A percentile compares a stretch with the other conserved stretches of the same genome.
Evolutionary conservation across 192 early-diverging fungal genomes (phyloP).

Genomic region (Ambispora gerdemannii): DNA sequence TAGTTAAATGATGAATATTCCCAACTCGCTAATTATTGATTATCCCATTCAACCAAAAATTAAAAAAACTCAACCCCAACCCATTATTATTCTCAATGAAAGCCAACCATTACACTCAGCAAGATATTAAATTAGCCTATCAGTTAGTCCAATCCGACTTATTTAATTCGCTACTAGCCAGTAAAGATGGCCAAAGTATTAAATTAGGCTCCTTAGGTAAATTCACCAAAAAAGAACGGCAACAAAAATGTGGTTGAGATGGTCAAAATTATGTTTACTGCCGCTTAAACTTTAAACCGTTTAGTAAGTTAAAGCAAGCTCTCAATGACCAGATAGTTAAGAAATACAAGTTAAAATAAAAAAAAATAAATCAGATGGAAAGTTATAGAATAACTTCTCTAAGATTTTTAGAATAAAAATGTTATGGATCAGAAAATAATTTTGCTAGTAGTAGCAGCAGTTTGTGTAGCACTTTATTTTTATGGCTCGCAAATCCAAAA

Average conservation of each 20-base stretch:
- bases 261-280: slow-evolving; percentile 1
- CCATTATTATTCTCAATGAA: background rate
- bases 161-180: background rate
- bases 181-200: slow-evolving; percentile 9
- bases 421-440: too few relatives aligned
- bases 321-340: slow-evolving; percentile 1
- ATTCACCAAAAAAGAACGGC: background rate
- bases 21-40: slow-evolving; percentile 11
- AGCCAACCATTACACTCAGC: background rate
- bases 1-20: slow-evolving; percentile 2
- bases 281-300: background rate
- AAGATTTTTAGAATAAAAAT: too few relatives aligned
- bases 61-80: slow-evolving; percentile 15
- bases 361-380: too few relatives aligned
- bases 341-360: background rate
- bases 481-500: background rate
- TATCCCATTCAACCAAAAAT: background rate
- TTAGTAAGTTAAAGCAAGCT: slow-evolving; percentile 3
- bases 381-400: too few relatives aligned
- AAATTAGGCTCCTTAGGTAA: background rate
- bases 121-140: background rate
- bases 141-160: background rate
- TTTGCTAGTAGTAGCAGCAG: background rate
- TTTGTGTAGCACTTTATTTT: slow-evolving; percentile 5
- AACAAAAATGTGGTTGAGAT: background rate